Base-by-base conservation (phyloP, 805 yeast species). In the Grigorovia yakushimaensis region DNA sequence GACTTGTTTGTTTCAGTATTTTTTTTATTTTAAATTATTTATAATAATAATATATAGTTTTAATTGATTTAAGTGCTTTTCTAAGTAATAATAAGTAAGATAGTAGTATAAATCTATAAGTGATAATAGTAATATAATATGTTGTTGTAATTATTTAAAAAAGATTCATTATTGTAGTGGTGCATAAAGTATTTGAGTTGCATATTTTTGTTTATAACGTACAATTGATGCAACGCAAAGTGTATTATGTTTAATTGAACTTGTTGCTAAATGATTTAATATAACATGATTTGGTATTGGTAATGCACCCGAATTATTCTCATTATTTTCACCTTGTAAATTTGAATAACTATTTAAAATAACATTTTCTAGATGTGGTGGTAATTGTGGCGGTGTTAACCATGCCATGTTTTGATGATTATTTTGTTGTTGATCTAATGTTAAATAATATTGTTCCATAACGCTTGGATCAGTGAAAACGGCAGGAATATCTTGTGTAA, bases 211-310 rank as follows among this genome's bases (percentile, higher is more conserved):
- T 63, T 84, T 82, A 69, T 89, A 89, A 61, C 97, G 74, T 35
- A 87, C 89, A 19, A 89, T 87, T 39, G 88, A 80, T 2, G 96
- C 96, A 42, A 89, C 97, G 7, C 97, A 95, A 49, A 89, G 72
- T 0, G 95, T 91, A 64, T 88, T 88, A 61, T 89, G 96, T 61
- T 89, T 88, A 58, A 89, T 89, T 53, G 93, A 82, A 10, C 96
- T 88, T 7, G 97, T 89, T n/a, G 96, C 96, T 65, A 89, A 71
- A 65, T 89, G 98, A 62, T 89, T 89, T 57, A 89, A 71, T 21
- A 89, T 95, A 48, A 89, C 98, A 62, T 89, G 97, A 61, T 89
- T 88, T 13, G 98, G 98, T 48, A 88, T 88, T 9, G 95, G 93
- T 55, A 88, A 69, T 1, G 95, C 95, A 47, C 95, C 95, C 37